Base-by-base conservation (phyloP, 805 yeast genomes). In the Saccharomycopsis fibuligera region DNA sequence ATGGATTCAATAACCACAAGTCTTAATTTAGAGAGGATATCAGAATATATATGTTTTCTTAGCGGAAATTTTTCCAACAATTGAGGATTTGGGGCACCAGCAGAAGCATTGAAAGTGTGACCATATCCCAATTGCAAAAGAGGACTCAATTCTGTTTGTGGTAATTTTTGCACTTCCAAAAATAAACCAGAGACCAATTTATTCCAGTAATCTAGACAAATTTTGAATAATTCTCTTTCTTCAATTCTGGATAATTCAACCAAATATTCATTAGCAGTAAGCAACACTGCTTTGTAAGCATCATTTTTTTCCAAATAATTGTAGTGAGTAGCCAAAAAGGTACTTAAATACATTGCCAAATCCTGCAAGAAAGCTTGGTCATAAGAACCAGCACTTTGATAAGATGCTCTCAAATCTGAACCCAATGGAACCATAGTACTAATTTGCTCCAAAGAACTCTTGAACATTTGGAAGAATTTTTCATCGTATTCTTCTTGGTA, bases 311-410 rank as follows among this genome's bases (percentile, higher is more conserved):
- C 91, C 54, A 86, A 66, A 3, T 81, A 73, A 22, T 68, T 52
- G 53, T 85, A 74, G 64, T 93, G 96, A 62, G 80, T 81, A 31
- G 83, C 68, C 55, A 93, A 70, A 61, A 86, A 91, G 2, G 96
- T 86, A 47, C 93, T 82, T 58, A 93, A 74, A 65, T 83, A 93
- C 85, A 91, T 82, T 16, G 97, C 96, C 60, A 93, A 76, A 70
- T 93, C 96, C 67, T 93, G 96, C 58, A 93, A 76, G 61, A 90
- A 90, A 35, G 93, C 90, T 71, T 93, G 98, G 62, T 91, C 97
- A 40, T 77, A 72, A 19, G 95, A 77, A 61, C 75, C 77, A 5
- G 96, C 96, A 56, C 73, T 71, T 44, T 76, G 74, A 67, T 93
- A 93, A 24, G 86, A 78, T 44, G 72, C 72, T 57, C 76, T 79